Conservation (phyloP, 192 early-diverging fungal species). For the Coemansia sp. region DNA sequence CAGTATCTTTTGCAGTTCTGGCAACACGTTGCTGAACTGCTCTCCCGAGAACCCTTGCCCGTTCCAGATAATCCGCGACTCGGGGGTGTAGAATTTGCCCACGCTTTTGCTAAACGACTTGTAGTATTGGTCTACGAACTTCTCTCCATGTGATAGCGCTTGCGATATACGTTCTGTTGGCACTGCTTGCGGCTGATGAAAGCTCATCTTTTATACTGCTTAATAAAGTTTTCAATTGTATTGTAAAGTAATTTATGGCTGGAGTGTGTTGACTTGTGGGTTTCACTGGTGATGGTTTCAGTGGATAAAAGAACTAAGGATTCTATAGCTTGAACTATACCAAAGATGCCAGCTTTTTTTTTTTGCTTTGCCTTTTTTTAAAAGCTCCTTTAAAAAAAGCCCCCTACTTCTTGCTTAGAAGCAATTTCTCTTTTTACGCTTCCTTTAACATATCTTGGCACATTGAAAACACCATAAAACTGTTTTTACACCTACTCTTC, state of each 20-base stretch:
- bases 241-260: background rate
- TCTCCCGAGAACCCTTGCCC: constrained; percentile 19
- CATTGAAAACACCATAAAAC: background rate
- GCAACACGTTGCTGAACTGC: constrained; percentile 22
- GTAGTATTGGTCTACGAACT: constrained; percentile 44
- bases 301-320: too few relatives aligned
- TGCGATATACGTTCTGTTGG: constrained; percentile 6
- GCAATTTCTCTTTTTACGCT: background rate
- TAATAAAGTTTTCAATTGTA: background rate
- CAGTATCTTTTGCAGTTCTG: constrained; percentile 13
- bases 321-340: too few relatives aligned
- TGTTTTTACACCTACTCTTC: background rate
- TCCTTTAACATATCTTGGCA: background rate
- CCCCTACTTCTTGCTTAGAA: too few relatives aligned
- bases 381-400: too few relatives aligned
- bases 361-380: background rate
- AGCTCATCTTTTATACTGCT: background rate
- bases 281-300: background rate
- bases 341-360: too few relatives aligned
- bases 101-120: constrained; percentile 1
- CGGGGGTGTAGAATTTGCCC: constrained; percentile 33
- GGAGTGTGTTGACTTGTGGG: background rate
- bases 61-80: constrained; percentile 39
- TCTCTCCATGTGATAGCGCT: constrained; percentile 10
- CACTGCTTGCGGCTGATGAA: background rate